phyloP scores from a whole-genome alignment of 1,284 basidiomycete genomes.

The Spongispora temasekensis region DNA sequence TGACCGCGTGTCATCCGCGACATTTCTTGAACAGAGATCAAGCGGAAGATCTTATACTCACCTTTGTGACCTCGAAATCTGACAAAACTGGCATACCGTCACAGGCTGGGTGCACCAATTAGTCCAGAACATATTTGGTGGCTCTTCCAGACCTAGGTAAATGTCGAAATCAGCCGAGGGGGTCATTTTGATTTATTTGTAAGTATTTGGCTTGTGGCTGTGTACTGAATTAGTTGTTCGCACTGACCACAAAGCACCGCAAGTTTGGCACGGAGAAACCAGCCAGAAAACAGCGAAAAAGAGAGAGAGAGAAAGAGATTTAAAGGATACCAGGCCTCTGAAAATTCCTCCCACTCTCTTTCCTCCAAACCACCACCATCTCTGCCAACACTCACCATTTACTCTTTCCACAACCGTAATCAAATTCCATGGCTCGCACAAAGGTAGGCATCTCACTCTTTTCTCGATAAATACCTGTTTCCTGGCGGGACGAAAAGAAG shows the following conservation, averaged over 20 bases:
- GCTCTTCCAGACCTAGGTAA: too few relatives aligned
- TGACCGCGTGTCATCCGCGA: too few relatives aligned
- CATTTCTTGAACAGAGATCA: too few relatives aligned
- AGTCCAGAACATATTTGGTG: too few relatives aligned
- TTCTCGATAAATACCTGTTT: background rate
- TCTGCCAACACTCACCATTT: background rate
- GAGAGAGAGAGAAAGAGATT: conserved; percentile 6
- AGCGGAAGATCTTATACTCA: too few relatives aligned
- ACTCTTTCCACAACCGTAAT: conserved; percentile 1
- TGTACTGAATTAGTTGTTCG: background rate
- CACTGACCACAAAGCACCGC: conserved; percentile 31
- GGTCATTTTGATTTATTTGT: conserved; percentile 2
- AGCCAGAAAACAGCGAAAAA: conserved; percentile 17
- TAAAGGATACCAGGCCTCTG: conserved; percentile 14
- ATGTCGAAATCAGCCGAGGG: too few relatives aligned
- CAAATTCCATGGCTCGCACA: conserved; percentile 29
- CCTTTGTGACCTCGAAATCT: too few relatives aligned
- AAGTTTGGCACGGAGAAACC: conserved; percentile 10
- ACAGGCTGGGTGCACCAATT: too few relatives aligned
- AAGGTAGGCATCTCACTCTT: conserved; percentile 22
- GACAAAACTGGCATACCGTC: too few relatives aligned
- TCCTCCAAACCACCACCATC: conserved; percentile 25
- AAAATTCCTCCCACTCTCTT: conserved; percentile 12
- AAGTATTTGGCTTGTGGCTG: conserved; percentile 11
- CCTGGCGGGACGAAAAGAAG: background rate